Conservation (phyloP, 352 stramenopile species). For the Globisporangium radiosum region DNA sequence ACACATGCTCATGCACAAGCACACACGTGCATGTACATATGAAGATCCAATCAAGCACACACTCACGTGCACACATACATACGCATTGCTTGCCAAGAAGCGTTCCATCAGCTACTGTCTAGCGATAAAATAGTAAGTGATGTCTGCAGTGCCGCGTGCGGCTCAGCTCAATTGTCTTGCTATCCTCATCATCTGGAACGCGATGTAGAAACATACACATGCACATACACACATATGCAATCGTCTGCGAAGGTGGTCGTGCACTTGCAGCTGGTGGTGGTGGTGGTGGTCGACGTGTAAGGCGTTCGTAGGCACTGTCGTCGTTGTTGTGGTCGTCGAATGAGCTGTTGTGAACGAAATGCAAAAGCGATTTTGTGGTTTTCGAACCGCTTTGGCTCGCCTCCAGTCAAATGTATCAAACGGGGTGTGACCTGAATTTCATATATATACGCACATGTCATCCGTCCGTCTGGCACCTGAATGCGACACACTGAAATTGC, state of each 20-base stretch:
- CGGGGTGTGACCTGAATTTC: conserved; percentile 1
- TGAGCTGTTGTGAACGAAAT: not conserved
- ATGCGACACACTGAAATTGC: not conserved
- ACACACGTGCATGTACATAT: not conserved
- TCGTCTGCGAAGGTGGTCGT: conserved; percentile 3
- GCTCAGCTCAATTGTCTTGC: conserved; percentile 29
- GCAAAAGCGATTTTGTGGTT: not conserved
- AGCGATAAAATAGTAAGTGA: conserved; percentile 60
- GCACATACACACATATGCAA: conserved; percentile 10
- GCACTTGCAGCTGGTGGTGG: not conserved
- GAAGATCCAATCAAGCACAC: not conserved
- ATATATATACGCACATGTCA: not conserved
- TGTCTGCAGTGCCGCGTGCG: conserved; percentile 41
- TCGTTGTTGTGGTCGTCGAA: not conserved
- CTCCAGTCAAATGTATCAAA: conserved; percentile 9
- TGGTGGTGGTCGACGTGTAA: not conserved
- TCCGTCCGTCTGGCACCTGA: not conserved
- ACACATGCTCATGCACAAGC: not conserved
- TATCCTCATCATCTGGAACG: conserved; percentile 71
- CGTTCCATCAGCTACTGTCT: conserved; percentile 85
- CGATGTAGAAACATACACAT: not conserved
- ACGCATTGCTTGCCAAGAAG: not conserved
- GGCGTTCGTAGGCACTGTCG: not conserved
- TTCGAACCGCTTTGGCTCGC: not conserved
- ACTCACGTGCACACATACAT: not conserved